Conservation (phyloP, 2,329 filamentous ascomycete species). For the Fusarium sp. region DNA sequence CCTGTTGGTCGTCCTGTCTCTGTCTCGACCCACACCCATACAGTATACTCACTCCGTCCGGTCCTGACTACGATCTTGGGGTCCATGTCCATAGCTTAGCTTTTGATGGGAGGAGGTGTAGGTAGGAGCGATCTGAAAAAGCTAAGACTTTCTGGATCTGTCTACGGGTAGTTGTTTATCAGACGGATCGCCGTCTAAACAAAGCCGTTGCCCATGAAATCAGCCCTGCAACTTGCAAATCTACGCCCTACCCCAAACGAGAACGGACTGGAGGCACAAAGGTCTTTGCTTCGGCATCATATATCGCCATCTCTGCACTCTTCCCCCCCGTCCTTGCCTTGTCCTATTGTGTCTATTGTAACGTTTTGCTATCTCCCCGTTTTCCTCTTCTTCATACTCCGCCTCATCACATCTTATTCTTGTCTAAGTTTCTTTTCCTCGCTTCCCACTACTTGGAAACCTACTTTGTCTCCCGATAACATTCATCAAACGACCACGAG, state of each 20-base stretch:
- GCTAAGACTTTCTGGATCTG: constrained; percentile 34
- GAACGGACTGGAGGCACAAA: constrained; percentile 38
- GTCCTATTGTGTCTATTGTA: constrained; percentile 46
- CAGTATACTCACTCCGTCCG: constrained; percentile 11
- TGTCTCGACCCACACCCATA: constrained; percentile 36
- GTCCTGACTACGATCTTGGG: constrained; percentile 27
- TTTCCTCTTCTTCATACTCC: constrained; percentile 22
- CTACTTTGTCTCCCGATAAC: constrained; percentile 29
- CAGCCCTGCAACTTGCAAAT: constrained; percentile 33
- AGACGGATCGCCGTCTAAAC: constrained; percentile 36
- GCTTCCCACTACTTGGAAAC: constrained; percentile 30
- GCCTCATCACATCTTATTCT: constrained; percentile 22
- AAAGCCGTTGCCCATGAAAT: constrained; percentile 36
- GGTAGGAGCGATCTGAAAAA: constrained; percentile 27
- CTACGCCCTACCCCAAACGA: constrained; percentile 40
- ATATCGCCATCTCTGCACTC: constrained; percentile 41
- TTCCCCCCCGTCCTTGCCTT: constrained; percentile 35
- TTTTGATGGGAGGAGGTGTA: constrained; percentile 22
- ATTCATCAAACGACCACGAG: constrained; percentile 37
- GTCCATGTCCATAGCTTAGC: constrained; percentile 22
- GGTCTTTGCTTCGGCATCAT: constrained; percentile 41
- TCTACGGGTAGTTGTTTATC: constrained; percentile 39
- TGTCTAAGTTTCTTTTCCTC: constrained; percentile 11
- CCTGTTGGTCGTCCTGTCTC: constrained; percentile 21
- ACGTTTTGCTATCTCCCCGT: constrained; percentile 38